Evolutionary conservation across 345 rosid genomes (phyloP).

Genomic region (Bruguiera gymnorhiza): DNA sequence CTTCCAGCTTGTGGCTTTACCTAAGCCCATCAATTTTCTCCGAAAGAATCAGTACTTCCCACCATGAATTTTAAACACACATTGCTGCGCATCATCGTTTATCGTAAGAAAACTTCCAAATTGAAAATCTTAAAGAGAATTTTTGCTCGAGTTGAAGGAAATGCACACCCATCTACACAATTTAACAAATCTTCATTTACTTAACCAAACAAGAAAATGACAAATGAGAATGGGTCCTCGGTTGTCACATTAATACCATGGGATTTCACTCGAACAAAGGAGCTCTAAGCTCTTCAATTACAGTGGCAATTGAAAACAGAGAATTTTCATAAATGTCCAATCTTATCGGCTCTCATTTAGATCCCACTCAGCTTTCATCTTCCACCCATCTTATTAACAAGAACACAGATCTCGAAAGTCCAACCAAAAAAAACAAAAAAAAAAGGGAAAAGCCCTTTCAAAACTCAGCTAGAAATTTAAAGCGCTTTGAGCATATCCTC

Average conservation of each 20-base stretch:
- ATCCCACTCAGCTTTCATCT: not conserved
- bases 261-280: too few species aligned
- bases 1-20: too few species aligned
- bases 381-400: not conserved
- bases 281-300: too few species aligned
- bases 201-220: not conserved
- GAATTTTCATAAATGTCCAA: not conserved
- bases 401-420: not conserved
- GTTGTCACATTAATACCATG: too few species aligned
- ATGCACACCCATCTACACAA: too few species aligned
- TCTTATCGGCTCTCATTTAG: not conserved
- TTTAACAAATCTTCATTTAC: too few species aligned
- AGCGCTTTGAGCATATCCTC: slow-evolving; percentile 80
- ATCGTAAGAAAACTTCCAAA: too few species aligned
- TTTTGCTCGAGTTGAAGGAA: not conserved
- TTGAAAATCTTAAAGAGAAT: not conserved
- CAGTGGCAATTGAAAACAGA: not conserved
- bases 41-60: too few species aligned
- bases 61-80: too few species aligned
- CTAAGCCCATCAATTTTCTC: too few species aligned
- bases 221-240: too few species aligned
- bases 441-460: not conserved
- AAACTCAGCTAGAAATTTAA: slow-evolving; percentile 22
- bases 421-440: not conserved
- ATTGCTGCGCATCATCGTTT: too few species aligned